A percentile compares a stretch with the other conserved stretches of the same genome.
phyloP scores from a whole-genome alignment of 257 asterid species.

The Solanum chaucha region DNA sequence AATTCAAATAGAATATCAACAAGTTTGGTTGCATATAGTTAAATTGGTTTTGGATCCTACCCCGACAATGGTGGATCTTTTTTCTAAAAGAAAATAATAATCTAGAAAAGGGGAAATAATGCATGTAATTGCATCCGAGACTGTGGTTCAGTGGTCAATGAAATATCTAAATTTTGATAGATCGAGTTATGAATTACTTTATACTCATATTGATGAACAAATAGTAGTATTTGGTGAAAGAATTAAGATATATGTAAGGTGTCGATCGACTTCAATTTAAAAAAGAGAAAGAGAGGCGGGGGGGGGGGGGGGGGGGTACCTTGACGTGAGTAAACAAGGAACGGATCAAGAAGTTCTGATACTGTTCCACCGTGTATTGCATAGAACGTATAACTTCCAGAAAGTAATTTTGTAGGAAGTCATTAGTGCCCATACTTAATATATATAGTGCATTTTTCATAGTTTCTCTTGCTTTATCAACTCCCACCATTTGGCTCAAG shows the following conservation, averaged over 20 bases:
- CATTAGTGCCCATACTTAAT: constrained; percentile 45
- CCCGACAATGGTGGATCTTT: neutral
- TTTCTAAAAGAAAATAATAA: neutral
- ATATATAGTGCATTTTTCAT: constrained; percentile 25
- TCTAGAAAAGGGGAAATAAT: neutral
- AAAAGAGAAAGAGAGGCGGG: neutral
- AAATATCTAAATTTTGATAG: neutral
- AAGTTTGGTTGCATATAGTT: neutral
- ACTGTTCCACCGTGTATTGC: constrained; percentile 28
- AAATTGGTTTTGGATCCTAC: neutral
- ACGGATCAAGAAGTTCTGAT: constrained; percentile 29
- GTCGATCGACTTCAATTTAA: too few species aligned
- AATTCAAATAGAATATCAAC: neutral
- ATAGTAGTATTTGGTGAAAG: neutral
- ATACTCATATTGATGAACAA: neutral
- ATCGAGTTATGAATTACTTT: neutral
- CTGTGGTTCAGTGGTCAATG: neutral
- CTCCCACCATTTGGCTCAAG: constrained; percentile 27
- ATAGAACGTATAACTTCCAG: constrained; percentile 21
- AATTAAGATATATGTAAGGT: neutral
- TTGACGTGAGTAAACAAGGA: constrained; percentile 25
- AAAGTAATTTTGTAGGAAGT: constrained; percentile 37
- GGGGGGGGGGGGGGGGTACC: constrained; percentile 13
- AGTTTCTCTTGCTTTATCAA: constrained; percentile 10
- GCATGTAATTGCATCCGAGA: neutral